phyloP scores from a whole-genome alignment of 1,139 yeast species.

The Taphrina flavorubra region DNA sequence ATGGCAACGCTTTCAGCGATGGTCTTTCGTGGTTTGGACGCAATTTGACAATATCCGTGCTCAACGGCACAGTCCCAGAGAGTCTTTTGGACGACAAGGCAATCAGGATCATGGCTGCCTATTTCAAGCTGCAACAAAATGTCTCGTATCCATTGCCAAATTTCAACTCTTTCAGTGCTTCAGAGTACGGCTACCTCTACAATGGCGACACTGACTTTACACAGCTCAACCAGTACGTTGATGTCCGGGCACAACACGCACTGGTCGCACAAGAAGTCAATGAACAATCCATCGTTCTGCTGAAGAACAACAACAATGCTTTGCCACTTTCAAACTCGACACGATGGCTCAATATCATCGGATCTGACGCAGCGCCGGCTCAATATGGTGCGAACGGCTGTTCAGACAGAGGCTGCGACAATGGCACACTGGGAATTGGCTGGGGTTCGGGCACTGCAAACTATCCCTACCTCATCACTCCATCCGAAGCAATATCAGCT shows the following conservation, averaged over 20 bases:
- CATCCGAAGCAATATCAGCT: constrained; percentile 52
- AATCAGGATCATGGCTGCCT: constrained; percentile 64
- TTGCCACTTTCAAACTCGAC: constrained; percentile 62
- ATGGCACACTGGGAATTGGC: constrained; percentile 52
- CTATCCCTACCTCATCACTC: constrained; percentile 64
- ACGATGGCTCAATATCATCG: constrained; percentile 58
- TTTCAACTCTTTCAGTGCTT: constrained; percentile 20
- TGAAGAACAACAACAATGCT: constrained; percentile 60
- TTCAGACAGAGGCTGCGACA: constrained; percentile 48
- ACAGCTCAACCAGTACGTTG: constrained; percentile 62
- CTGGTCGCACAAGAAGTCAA: constrained; percentile 62
- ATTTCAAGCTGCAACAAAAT: constrained; percentile 52
- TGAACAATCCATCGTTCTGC: constrained; percentile 62
- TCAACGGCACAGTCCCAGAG: constrained; percentile 64
- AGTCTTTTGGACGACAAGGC: constrained; percentile 68
- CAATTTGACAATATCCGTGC: constrained; percentile 61
- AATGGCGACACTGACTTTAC: constrained; percentile 8
- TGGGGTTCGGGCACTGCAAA: constrained; percentile 60
- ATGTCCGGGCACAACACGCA: constrained; percentile 59
- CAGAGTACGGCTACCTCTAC: constrained; percentile 27
- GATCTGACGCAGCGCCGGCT: constrained; percentile 50
- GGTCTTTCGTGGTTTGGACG: constrained; percentile 62
- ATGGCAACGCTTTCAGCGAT: constrained; percentile 30
- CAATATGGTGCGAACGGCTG: constrained; percentile 54
- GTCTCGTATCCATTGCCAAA: constrained; percentile 29